Base-by-base conservation (phyloP, 768 basidiomycete genomes). In the Russula lepida region DNA sequence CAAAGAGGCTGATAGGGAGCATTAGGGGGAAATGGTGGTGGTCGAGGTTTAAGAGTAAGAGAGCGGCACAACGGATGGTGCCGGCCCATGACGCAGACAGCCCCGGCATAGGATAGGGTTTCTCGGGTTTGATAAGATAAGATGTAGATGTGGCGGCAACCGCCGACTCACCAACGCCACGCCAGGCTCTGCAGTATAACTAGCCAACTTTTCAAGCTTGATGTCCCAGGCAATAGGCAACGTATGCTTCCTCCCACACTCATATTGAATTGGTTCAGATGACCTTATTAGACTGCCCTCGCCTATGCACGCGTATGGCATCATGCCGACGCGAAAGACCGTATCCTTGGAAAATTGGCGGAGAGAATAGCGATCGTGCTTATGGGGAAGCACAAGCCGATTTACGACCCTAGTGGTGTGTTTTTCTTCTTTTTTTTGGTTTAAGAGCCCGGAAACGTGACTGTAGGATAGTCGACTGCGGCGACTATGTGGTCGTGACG, bases 361-460 rank as follows among this genome's bases (percentile, higher is more conserved):
- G 87, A 90, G 68, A 82, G 92, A 37, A 97, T 99, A 68, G 95
- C 97, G 3, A 82, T 92, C 60, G 93, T 94, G 33, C 80, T 99
- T 49, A 98, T 98, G 95, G 97, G 95, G 70, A 99, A 98, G 76
- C 94, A 98, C 74, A 99, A 98, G 71, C 95, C 95, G 6, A 92
- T 95, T 43, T 98, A 91, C 69, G 93, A 98, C 74, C 92, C 92
- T 11, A 81, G 87, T 66, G 83, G 95, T 93, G 64, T 60, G 87
- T 41, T 43, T 33, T 13, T 61, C 30, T 17, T 33, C 15, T 28
- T 41, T 13, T 19, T 19, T 33, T 30, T 15, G n/a, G 15, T 21
- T 44, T 11, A 25, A 7, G 51, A 28, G 30, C 41, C 32, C 25
- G n/a, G 55, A n/a, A 35, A 35, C 17, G 30, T 46, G 35, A 43